Percentiles rank a stretch among this genome's conserved stretches.
Evolutionary conservation across 2,329 filamentous ascomycete species (phyloP).

Genomic region (Monosporascus sp.): DNA sequence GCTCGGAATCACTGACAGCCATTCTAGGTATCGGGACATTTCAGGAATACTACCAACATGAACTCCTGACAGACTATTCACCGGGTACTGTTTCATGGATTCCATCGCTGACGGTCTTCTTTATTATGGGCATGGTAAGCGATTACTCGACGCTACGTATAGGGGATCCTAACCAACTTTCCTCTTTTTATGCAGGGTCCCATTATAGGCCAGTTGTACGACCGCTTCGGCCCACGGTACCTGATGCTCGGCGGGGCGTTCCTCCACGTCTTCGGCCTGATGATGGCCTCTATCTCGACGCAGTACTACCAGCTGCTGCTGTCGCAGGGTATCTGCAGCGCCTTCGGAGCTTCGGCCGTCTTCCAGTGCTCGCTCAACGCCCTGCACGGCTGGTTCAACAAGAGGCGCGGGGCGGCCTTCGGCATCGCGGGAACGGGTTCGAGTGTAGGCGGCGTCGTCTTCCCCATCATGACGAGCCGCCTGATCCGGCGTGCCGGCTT

Average conservation of each 20-base stretch:
- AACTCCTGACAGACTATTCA: not conserved
- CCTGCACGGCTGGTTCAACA: conserved; percentile 12
- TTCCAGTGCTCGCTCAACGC: conserved; percentile 7
- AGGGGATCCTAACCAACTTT: not conserved
- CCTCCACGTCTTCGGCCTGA: conserved; percentile 11
- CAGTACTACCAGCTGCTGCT: conserved; percentile 15
- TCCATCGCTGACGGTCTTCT: not conserved
- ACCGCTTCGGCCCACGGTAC: not conserved
- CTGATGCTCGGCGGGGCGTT: not conserved
- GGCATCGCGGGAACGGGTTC: conserved; percentile 8
- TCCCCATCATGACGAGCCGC: conserved; percentile 9
- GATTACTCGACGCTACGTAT: not conserved
- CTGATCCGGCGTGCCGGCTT: conserved; percentile 21
- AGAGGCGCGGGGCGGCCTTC: conserved; percentile 6
- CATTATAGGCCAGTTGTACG: not conserved
- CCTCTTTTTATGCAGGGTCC: not conserved
- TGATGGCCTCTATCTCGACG: conserved; percentile 11
- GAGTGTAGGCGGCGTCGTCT: conserved; percentile 14
- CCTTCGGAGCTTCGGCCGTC: conserved; percentile 9
- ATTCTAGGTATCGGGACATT: not conserved
- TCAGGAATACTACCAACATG: not conserved
- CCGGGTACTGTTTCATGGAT: not conserved
- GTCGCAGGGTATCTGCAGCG: conserved; percentile 8
- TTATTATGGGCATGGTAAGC: not conserved
- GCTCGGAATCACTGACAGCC: not conserved